Percentiles rank a stretch among this genome's conserved stretches.
Evolutionary conservation across 2,329 filamentous ascomycete species (phyloP).

Genomic region (Scedosporium aurantiacum): DNA sequence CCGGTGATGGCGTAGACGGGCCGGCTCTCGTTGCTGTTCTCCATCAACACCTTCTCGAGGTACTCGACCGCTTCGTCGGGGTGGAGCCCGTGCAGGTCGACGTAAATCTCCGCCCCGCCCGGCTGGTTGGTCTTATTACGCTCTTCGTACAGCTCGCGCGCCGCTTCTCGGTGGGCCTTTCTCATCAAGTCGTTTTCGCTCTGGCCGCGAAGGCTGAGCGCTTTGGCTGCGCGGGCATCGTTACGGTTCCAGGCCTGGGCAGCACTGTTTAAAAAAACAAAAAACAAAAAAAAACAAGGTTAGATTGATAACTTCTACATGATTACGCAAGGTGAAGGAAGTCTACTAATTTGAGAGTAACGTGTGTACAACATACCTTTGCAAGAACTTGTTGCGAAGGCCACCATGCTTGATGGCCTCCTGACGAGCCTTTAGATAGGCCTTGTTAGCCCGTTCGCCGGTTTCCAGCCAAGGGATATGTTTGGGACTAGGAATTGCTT

Average conservation of each 20-base stretch:
- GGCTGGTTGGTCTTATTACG: constrained; percentile 60
- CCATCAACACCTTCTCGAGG: constrained; percentile 74
- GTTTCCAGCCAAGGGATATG: constrained; percentile 96
- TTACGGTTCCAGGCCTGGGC: constrained; percentile 98
- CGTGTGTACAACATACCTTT: constrained; percentile 51
- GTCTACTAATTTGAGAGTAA: no score
- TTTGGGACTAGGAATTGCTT: constrained; percentile 76
- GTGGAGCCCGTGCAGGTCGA: constrained; percentile 96
- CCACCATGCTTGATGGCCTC: constrained; percentile 97
- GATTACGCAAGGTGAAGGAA: no score
- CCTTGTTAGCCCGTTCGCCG: constrained; percentile 78
- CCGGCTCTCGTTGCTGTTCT: constrained; percentile 61
- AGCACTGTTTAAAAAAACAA: constrained; percentile 43
- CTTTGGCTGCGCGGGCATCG: constrained; percentile 90
- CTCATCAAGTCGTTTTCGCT: constrained; percentile 97
- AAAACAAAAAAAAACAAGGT: not conserved
- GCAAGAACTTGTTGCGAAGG: constrained; percentile 90
- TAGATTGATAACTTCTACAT: not conserved
- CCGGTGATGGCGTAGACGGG: constrained; percentile 94
- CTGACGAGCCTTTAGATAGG: constrained; percentile 87
- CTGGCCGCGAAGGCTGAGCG: constrained; percentile 84
- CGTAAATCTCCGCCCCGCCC: constrained; percentile 65
- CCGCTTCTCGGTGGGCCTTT: constrained; percentile 90
- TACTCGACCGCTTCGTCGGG: constrained; percentile 95
- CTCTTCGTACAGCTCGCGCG: constrained; percentile 83